These are phyloP conservation scores for Cryptococcus sp. DNA, from an alignment of 1,284 basidiomycete species.

Conservation along the genomic window DNA sequence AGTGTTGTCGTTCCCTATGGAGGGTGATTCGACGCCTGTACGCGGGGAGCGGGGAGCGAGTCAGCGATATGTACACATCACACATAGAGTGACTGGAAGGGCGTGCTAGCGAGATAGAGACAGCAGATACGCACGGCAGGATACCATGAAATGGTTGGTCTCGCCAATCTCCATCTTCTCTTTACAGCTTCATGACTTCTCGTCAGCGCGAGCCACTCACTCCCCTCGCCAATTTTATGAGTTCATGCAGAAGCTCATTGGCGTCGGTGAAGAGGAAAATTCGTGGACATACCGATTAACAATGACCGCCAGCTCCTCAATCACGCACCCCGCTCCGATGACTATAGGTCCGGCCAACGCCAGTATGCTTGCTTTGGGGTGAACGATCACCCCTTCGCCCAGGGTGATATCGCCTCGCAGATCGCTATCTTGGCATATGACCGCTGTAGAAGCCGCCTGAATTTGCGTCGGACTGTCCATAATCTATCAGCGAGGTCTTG, in stretches of 20 bases:
- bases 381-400: constrained; percentile 82
- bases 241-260: not conserved
- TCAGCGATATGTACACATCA: constrained; percentile 2
- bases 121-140: constrained; percentile 65
- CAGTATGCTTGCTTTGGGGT: constrained; percentile 88
- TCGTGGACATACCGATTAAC: constrained; percentile 60
- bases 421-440: constrained; percentile 84
- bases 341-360: constrained; percentile 83
- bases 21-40: constrained; percentile 77
- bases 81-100: not conserved
- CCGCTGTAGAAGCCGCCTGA: constrained; percentile 74
- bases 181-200: not conserved
- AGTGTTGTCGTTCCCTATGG: constrained; percentile 80
- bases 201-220: not conserved
- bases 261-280: not conserved
- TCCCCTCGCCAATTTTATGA: not conserved
- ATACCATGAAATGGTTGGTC: constrained; percentile 89
- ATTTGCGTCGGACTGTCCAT: constrained; percentile 46
- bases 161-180: constrained; percentile 84
- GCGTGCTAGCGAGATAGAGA: too few relatives aligned
- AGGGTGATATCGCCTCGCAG: constrained; percentile 89
- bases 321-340: constrained; percentile 82
- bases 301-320: constrained; percentile 86
- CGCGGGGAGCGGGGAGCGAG: constrained; percentile 1
- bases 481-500: not conserved